phyloP scores from a whole-genome alignment of 805 yeast species.

The Yarrowia sp. region DNA sequence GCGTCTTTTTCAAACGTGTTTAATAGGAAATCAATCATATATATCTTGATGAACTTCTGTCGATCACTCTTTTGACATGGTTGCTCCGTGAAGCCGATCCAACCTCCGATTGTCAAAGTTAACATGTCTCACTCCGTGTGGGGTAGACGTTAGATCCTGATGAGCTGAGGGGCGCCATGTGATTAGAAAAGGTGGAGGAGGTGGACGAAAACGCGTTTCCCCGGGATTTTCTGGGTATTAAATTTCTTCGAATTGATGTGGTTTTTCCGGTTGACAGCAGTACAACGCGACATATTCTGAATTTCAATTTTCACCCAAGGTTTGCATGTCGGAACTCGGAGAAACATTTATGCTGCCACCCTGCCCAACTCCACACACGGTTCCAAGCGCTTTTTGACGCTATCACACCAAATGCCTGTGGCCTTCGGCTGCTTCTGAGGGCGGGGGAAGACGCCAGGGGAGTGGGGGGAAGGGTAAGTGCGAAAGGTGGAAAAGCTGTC shows the following conservation, averaged over 20 bases:
- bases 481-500: no score
- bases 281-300: not conserved
- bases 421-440: not conserved
- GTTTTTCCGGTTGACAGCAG: not conserved
- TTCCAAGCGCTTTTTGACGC: not conserved
- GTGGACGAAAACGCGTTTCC: not conserved
- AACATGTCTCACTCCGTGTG: constrained; percentile 3
- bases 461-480: no score
- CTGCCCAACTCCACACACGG: not conserved
- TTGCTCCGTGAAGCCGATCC: not conserved
- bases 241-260: not conserved
- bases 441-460: not conserved
- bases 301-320: not conserved
- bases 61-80: not conserved
- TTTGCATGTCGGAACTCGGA: not conserved
- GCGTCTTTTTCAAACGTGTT: not conserved
- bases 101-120: not conserved
- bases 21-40: no score
- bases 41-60: not conserved
- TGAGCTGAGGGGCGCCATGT: constrained; percentile 15
- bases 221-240: not conserved
- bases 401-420: no score
- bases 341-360: not conserved
- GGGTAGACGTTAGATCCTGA: constrained; percentile 9
- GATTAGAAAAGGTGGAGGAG: not conserved